A percentile compares a stretch with the other conserved stretches of the same genome.
Conservation (phyloP, 2,329 filamentous ascomycete species). For the Talaromyces sp. region DNA sequence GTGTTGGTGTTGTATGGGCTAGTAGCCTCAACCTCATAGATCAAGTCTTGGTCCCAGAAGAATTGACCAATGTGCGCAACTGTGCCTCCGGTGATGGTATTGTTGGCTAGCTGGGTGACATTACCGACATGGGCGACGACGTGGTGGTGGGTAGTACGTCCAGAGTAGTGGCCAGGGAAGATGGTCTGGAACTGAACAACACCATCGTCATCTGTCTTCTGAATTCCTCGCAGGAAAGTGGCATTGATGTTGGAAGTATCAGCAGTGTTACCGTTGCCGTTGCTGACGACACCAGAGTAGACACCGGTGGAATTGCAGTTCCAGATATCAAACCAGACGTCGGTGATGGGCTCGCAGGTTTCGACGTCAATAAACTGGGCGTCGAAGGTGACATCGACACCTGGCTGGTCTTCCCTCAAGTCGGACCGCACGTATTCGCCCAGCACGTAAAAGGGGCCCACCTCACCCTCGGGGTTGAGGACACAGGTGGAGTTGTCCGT, state of each 20-base stretch:
- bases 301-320: not conserved
- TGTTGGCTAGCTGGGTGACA: constrained; percentile 30
- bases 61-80: constrained; percentile 62
- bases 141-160: constrained; percentile 36
- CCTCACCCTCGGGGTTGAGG: constrained; percentile 52
- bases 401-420: constrained; percentile 36
- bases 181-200: constrained; percentile 25
- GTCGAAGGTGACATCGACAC: constrained; percentile 41
- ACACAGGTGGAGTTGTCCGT: constrained; percentile 41
- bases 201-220: constrained; percentile 43
- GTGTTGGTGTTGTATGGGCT: constrained; percentile 30
- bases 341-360: constrained; percentile 33
- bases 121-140: constrained; percentile 32
- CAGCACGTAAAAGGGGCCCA: constrained; percentile 48
- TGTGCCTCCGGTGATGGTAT: constrained; percentile 46
- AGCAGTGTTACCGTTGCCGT: constrained; percentile 30
- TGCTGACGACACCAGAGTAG: constrained; percentile 30
- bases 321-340: not conserved
- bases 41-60: constrained; percentile 60
- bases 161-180: constrained; percentile 48
- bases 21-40: constrained; percentile 48
- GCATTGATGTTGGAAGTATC: constrained; percentile 35
- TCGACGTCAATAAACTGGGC: constrained; percentile 41
- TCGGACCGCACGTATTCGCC: constrained; percentile 41
- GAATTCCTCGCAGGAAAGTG: constrained; percentile 47